These are phyloP conservation scores for Porodaedalea pini DNA, from an alignment of 1,284 basidiomycete genomes.

Conservation along the genomic window DNA sequence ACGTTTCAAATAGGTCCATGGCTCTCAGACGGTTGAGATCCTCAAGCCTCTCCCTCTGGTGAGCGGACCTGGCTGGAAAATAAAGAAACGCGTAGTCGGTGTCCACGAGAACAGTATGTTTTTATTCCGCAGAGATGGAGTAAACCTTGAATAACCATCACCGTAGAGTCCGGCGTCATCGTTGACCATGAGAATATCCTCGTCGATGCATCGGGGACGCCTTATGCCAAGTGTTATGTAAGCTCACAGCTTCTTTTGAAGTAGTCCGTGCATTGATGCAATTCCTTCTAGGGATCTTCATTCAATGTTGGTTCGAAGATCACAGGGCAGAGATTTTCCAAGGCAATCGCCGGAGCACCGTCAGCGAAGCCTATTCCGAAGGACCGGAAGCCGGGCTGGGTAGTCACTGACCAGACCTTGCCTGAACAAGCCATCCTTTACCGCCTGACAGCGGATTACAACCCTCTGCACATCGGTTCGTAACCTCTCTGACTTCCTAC, in stretches of 20 bases:
- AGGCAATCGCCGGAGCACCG: conserved; percentile 63
- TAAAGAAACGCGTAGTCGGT: conserved; percentile 55
- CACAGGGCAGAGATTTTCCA: conserved; percentile 63
- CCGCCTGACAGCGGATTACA: conserved; percentile 82
- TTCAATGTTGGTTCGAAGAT: conserved; percentile 77
- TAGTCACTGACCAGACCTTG: conserved; percentile 64
- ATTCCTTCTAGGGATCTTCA: conserved; percentile 50
- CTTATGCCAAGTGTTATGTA: conserved; percentile 73
- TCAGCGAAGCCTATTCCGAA: conserved; percentile 66
- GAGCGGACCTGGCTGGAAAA: conserved; percentile 66
- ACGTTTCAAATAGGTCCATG: conserved; percentile 54
- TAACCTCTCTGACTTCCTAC: conserved; percentile 2
- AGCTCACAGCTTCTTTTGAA: conserved; percentile 24
- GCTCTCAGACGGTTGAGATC: conserved; percentile 68
- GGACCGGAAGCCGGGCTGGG: conserved; percentile 64
- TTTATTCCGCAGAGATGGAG: background rate
- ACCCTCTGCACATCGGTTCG: conserved; percentile 78
- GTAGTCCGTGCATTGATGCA: background rate
- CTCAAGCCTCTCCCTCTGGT: conserved; percentile 63
- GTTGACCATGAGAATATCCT: conserved; percentile 62
- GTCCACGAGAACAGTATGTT: conserved; percentile 75
- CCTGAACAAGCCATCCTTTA: conserved; percentile 76
- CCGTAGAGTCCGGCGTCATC: conserved; percentile 71
- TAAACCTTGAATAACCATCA: background rate
- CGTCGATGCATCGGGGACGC: conserved; percentile 56